Conservation (phyloP, 1,284 basidiomycete genomes). For the Puccinia hordei region DNA sequence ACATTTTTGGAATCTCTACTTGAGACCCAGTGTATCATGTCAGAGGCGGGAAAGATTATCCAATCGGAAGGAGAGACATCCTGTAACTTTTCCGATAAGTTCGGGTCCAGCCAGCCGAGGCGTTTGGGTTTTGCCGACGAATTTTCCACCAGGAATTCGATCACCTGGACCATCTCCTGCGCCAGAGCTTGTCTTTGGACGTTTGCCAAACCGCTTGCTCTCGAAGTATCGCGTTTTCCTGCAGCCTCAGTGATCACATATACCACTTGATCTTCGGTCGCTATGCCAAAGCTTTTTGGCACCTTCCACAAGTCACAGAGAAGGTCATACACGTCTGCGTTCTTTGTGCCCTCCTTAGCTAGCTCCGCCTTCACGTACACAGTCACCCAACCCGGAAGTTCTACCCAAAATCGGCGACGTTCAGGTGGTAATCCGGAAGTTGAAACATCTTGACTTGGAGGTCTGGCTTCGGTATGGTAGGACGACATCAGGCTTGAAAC, state of each 20-base stretch:
- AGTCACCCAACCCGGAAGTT: slow-evolving; percentile 30
- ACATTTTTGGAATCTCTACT: neutral
- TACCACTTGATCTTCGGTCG: slow-evolving; percentile 13
- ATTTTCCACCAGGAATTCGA: slow-evolving; percentile 23
- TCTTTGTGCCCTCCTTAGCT: neutral
- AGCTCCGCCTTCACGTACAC: neutral
- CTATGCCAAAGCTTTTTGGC: neutral
- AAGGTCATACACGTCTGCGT: neutral
- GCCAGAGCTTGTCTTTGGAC: neutral
- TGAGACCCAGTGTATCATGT: slow-evolving; percentile 1
- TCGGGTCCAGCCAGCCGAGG: slow-evolving; percentile 18
- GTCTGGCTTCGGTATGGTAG: neutral
- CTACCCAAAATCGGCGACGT: slow-evolving; percentile 13
- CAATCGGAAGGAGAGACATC: neutral
- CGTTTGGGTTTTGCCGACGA: neutral
- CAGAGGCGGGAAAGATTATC: slow-evolving; percentile 26
- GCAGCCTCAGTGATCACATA: neutral
- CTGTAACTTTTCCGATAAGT: neutral
- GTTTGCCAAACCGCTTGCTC: neutral
- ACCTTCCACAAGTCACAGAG: slow-evolving; percentile 25
- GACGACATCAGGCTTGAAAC: neutral
- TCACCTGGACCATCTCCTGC: neutral
- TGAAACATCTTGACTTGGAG: neutral
- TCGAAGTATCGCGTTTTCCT: neutral
- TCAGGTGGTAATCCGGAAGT: slow-evolving; percentile 1